phyloP scores from a whole-genome alignment of 108 stramenopile genomes.

The Aureococcus anophagefferens region DNA sequence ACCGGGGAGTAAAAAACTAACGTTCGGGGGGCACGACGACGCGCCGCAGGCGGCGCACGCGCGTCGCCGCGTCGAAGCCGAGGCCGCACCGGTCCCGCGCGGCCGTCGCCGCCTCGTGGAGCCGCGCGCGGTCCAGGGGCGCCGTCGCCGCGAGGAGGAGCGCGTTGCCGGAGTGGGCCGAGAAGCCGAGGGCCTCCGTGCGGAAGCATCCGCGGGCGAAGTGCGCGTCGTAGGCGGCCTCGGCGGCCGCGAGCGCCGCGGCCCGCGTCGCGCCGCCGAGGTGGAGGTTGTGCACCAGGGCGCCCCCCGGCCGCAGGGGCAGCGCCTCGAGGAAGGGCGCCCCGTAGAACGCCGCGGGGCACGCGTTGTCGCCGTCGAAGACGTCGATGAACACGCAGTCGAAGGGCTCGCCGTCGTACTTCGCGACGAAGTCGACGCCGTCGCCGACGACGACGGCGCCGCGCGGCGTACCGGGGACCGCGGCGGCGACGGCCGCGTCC shows the following conservation, averaged over 20 bases:
- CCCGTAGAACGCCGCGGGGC: constrained; percentile 4
- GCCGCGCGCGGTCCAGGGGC: too few relatives aligned
- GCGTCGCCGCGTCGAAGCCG: too few relatives aligned
- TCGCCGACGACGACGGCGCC: constrained; percentile 8
- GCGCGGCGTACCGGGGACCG: background rate
- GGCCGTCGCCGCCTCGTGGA: too few relatives aligned
- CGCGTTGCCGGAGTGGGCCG: constrained; percentile 11
- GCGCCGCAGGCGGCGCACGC: too few relatives aligned
- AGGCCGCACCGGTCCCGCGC: too few relatives aligned
- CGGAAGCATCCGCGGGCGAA: constrained; percentile 3
- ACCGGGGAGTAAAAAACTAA: too few relatives aligned
- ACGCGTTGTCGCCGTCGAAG: constrained; percentile 17
- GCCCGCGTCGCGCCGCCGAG: background rate
- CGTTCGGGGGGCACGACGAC: too few relatives aligned
- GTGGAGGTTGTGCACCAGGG: constrained; percentile 20
- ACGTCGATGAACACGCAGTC: constrained; percentile 16
- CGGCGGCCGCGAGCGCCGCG: constrained; percentile 9
- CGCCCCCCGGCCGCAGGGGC: background rate
- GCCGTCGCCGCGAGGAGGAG: constrained; percentile 2
- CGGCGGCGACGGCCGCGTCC: constrained; percentile 14
- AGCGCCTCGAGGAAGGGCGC: background rate
- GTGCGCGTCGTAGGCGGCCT: background rate
- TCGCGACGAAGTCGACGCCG: constrained; percentile 1
- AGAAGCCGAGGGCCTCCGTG: constrained; percentile 9
- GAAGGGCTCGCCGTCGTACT: constrained; percentile 3